Evolutionary conservation across 2,329 filamentous ascomycete genomes (phyloP).

Genomic region (Fusarium pseudonygamai): DNA sequence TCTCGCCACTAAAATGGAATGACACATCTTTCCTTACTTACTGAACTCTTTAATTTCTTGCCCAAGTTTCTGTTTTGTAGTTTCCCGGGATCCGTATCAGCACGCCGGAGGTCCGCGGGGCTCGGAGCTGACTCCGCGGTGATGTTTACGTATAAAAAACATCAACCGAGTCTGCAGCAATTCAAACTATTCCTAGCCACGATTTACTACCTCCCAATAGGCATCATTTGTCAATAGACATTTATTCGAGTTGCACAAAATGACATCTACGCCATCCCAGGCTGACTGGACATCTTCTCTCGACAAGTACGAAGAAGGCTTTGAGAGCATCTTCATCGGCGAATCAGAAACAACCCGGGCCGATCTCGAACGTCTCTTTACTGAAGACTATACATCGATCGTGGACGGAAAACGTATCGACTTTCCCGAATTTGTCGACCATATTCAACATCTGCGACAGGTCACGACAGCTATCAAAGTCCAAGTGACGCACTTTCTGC

Average conservation of each 20-base stretch:
- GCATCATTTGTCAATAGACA: rapidly evolving
- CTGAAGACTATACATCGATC: neutral
- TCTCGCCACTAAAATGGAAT: no score
- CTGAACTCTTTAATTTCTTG: no score
- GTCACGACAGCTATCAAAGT: neutral
- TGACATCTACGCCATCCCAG: neutral
- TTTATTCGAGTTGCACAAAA: rapidly evolving
- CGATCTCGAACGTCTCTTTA: neutral
- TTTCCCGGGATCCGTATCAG: no score
- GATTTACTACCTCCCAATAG: no score
- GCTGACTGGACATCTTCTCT: neutral
- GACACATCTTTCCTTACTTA: no score
- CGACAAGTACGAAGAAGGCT: neutral
- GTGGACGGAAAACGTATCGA: neutral
- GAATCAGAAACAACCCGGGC: neutral
- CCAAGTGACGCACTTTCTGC: neutral
- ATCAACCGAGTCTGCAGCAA: no score
- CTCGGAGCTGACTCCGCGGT: neutral
- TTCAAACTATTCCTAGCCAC: rapidly evolving
- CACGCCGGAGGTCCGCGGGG: neutral
- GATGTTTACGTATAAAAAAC: neutral
- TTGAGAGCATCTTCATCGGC: neutral
- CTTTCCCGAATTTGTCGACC: neutral
- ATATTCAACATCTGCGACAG: neutral
- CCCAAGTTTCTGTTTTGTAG: no score